These are phyloP conservation scores for Pseudocercospora cruenta DNA, from an alignment of 2,329 filamentous ascomycete genomes.

Conservation along the genomic window DNA sequence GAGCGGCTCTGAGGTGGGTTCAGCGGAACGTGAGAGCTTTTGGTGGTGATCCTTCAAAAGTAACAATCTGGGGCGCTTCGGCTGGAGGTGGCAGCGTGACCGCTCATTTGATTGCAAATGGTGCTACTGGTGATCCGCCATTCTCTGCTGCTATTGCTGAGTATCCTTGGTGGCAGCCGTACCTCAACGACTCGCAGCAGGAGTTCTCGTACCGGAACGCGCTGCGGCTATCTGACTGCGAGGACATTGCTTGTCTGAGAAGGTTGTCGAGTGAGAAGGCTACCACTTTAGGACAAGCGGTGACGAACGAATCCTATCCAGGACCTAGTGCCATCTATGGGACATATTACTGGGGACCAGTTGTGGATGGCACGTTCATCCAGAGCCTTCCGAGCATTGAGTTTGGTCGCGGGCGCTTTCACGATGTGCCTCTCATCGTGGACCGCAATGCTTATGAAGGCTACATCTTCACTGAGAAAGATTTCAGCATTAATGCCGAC, in stretches of 20 bases:
- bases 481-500: conserved; percentile 33
- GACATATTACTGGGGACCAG: conserved; percentile 47
- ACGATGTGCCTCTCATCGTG: conserved; percentile 42
- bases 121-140: conserved; percentile 36
- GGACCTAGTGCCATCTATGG: conserved; percentile 37
- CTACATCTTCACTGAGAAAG: conserved; percentile 39
- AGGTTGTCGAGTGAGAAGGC: conserved; percentile 13
- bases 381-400: conserved; percentile 41
- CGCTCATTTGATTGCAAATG: conserved; percentile 23
- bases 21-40: conserved; percentile 36
- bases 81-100: conserved; percentile 34
- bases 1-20: conserved; percentile 36
- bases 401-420: conserved; percentile 40
- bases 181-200: conserved; percentile 27
- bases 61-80: conserved; percentile 34
- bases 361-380: conserved; percentile 47
- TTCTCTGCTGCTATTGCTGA: conserved; percentile 48
- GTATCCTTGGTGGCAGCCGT: conserved; percentile 43
- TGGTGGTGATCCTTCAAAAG: conserved; percentile 34
- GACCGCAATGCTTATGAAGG: conserved; percentile 42
- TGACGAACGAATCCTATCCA: conserved; percentile 15
- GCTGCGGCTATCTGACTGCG: conserved; percentile 38
- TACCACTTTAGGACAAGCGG: conserved; percentile 13
- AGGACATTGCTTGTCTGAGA: conserved; percentile 36
- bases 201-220: conserved; percentile 27